Evolutionary conservation across 768 basidiomycete species (phyloP), one percentile per base, ranked within the genome.

Genomic region (Russula sp.): DNA sequence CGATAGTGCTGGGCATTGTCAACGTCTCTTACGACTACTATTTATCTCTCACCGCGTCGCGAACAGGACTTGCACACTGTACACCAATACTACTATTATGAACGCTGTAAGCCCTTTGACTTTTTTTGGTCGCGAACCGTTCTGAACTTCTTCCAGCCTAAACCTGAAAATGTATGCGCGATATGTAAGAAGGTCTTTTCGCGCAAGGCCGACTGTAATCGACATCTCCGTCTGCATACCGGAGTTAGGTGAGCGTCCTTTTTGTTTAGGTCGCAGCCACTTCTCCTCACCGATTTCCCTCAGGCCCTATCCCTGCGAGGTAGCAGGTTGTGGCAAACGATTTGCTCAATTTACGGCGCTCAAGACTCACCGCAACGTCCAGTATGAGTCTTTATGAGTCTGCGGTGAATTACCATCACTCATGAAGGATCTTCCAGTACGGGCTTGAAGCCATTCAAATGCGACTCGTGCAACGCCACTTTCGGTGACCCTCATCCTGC

Each of bases 401-500:
- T 4, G 36, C n/a, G 24, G 24, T 28, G 48, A 38, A 30, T 13
- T 53, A 16, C 40, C 34, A 59, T 48, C 30, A 54, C 46, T 63
- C 10, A 64, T 44, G 18, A 59, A 55, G 44, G 24, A 34, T 34
- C 20, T 8, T 62, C 46, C 18, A 74, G 73, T 63, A 71, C 73
- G 32, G 62, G 69, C 9, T 57, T 3, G 20, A 69, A 65, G 42
- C 68, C 68, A 18, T 80, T 78, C 68, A 58, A 57, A 6, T 90
- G 89, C 68, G 76, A 75, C 16, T 75, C 80, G 24, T 89, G 88
- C 69, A 61, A 58, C 11, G 76, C 80, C 34, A 72, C 76, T 16
- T 90, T 90, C 67, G 83, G 83, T 16, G 88, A 90, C 88, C 86
- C 13, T 89, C 88, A 0, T 89, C 88, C 51, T 77, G 84, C 66